Percentiles rank a stretch among this genome's conserved stretches.
Conservation (phyloP, 2,329 filamentous ascomycete genomes). For the Aspergillus uvarum region DNA sequence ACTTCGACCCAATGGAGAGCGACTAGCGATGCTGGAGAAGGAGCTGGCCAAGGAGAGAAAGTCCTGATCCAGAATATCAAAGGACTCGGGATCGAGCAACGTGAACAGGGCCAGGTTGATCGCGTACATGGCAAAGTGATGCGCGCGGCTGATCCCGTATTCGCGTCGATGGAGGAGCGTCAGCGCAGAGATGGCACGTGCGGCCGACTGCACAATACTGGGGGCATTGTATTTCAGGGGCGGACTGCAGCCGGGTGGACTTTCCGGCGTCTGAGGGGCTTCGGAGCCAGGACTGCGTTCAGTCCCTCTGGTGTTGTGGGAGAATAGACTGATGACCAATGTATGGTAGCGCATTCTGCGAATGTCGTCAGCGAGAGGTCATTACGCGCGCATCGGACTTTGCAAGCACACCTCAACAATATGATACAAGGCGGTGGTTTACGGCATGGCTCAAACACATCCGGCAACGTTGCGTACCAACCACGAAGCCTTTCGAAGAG, state of each 20-base stretch:
- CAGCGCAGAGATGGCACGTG: conserved; percentile 32
- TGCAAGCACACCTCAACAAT: conserved; percentile 5
- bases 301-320: conserved; percentile 25
- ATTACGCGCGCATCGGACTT: background rate
- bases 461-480: conserved; percentile 34
- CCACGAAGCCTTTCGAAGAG: conserved; percentile 31
- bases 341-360: conserved; percentile 38
- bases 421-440: conserved; percentile 36
- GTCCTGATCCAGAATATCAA: conserved; percentile 36
- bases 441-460: conserved; percentile 26
- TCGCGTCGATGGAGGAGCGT: conserved; percentile 33
- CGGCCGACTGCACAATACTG: conserved; percentile 30
- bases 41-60: conserved; percentile 37
- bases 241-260: conserved; percentile 21
- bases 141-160: conserved; percentile 36
- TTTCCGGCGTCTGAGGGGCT: conserved; percentile 31
- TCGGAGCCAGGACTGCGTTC: conserved; percentile 18
- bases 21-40: conserved; percentile 35
- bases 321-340: conserved; percentile 38
- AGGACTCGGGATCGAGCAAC: conserved; percentile 29
- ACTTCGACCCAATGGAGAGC: conserved; percentile 34
- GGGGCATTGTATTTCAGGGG: conserved; percentile 22
- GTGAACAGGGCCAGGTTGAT: conserved; percentile 41
- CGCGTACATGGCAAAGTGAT: conserved; percentile 40
- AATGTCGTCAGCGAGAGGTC: background rate